Conservation (phyloP, 1,284 basidiomycete genomes). For the Marasmius tenuissimus region DNA sequence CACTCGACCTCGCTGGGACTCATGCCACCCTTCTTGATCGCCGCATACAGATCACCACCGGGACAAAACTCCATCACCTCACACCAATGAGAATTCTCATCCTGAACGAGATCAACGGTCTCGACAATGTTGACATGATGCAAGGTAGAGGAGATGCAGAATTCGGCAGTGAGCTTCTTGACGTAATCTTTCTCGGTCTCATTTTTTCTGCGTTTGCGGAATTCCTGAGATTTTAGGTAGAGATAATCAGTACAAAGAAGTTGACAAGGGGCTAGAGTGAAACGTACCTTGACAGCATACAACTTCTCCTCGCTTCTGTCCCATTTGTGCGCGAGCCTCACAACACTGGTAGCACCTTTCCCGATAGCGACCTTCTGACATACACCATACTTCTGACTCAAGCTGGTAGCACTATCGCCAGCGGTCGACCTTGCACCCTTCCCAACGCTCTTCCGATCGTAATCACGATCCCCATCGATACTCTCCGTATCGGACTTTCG, state of each 20-base stretch:
- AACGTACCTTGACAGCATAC: constrained; percentile 93
- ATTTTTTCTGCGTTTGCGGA: constrained; percentile 96
- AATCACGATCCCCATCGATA: constrained; percentile 30
- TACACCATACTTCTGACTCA: constrained; percentile 94
- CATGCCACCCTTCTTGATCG: constrained; percentile 98
- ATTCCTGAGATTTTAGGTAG: constrained; percentile 61
- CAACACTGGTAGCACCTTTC: constrained; percentile 96
- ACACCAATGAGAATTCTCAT: constrained; percentile 96
- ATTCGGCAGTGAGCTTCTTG: constrained; percentile 99
- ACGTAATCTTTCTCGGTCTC: constrained; percentile 99
- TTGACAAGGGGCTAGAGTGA: constrained; percentile 5
- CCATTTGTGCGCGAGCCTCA: constrained; percentile 97
- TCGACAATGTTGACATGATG: constrained; percentile 98
- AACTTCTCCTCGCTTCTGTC: constrained; percentile 95
- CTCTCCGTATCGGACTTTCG: constrained; percentile 71
- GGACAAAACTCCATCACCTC: constrained; percentile 99
- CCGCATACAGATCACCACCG: constrained; percentile 95
- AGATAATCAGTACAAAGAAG: constrained; percentile 1
- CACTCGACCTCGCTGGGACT: constrained; percentile 93
- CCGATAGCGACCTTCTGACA: constrained; percentile 97
- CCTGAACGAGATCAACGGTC: constrained; percentile 97
- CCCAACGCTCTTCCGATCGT: constrained; percentile 15
- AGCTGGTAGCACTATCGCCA: constrained; percentile 62
- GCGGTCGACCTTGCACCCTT: constrained; percentile 48
- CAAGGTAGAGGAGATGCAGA: constrained; percentile 97